Evolutionary conservation across 1,284 basidiomycete species (phyloP).

Genomic region (Puccinia hordei): DNA sequence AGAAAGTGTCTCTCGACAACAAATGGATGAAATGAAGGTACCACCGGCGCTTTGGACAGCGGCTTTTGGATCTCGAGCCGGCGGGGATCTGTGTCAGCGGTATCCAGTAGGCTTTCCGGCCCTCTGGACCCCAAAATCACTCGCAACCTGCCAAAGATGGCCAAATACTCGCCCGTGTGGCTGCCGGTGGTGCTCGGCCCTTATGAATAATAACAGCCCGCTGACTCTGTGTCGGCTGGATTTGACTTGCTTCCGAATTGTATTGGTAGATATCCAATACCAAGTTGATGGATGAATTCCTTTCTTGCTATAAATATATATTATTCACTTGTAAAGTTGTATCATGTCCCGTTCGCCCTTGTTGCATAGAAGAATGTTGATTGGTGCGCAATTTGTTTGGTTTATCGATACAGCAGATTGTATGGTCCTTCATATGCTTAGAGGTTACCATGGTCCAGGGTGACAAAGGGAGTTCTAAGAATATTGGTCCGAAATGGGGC

Average conservation of each 20-base stretch:
- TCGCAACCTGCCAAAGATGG: no score
- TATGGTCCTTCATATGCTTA: conserved; percentile 1
- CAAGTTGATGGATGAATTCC: not conserved
- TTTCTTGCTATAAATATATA: conserved; percentile 2
- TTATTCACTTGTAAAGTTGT: not conserved
- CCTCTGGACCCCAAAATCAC: no score
- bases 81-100: no score
- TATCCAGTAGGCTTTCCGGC: no score
- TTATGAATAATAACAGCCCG: no score
- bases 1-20: no score
- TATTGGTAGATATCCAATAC: not conserved
- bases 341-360: not conserved
- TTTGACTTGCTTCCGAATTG: not conserved
- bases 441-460: not conserved
- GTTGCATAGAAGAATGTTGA: conserved; percentile 1
- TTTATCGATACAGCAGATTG: not conserved
- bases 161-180: no score
- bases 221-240: not conserved
- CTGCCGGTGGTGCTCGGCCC: no score
- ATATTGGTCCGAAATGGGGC: not conserved
- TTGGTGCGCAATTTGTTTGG: conserved; percentile 4
- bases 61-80: no score
- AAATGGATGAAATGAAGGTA: no score
- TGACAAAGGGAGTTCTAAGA: not conserved
- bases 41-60: no score